A percentile compares a stretch with the other conserved stretches of the same genome.
These are phyloP conservation scores for Lactarius pseudohatsudake DNA, from an alignment of 768 basidiomycete species.

Conservation along the genomic window DNA sequence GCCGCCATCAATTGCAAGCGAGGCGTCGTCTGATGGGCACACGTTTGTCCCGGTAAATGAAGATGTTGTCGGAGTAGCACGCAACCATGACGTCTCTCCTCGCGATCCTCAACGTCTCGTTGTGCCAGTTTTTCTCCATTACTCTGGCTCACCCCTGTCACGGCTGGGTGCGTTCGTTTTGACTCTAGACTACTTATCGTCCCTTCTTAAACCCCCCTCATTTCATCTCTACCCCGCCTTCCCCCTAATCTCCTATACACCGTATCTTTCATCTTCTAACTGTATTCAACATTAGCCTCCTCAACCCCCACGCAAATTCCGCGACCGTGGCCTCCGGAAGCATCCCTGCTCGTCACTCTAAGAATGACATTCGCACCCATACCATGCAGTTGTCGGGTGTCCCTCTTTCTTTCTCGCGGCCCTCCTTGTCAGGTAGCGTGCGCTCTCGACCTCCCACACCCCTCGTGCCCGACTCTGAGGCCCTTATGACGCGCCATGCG, in stretches of 20 bases:
- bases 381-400: conserved; percentile 67
- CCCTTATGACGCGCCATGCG: conserved; percentile 22
- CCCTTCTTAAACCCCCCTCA: background rate
- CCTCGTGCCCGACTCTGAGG: conserved; percentile 41
- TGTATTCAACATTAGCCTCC: conserved; percentile 42
- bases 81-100: conserved; percentile 26
- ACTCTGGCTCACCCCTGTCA: conserved; percentile 32
- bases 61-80: background rate
- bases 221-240: background rate
- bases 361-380: conserved; percentile 60
- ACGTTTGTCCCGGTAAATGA: conserved; percentile 24
- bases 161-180: conserved; percentile 34
- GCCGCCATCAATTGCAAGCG: conserved; percentile 22
- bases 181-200: background rate
- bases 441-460: conserved; percentile 35
- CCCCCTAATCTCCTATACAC: conserved; percentile 5
- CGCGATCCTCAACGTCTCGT: conserved; percentile 30
- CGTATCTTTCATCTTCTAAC: conserved; percentile 6
- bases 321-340: conserved; percentile 25
- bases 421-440: conserved; percentile 29
- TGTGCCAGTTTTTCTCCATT: conserved; percentile 13
- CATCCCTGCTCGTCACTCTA: conserved; percentile 47
- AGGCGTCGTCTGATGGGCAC: conserved; percentile 21
- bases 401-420: conserved; percentile 38
- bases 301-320: conserved; percentile 42